Conservation (phyloP, 2,329 filamentous ascomycete species). For the Penicillium sp. region DNA sequence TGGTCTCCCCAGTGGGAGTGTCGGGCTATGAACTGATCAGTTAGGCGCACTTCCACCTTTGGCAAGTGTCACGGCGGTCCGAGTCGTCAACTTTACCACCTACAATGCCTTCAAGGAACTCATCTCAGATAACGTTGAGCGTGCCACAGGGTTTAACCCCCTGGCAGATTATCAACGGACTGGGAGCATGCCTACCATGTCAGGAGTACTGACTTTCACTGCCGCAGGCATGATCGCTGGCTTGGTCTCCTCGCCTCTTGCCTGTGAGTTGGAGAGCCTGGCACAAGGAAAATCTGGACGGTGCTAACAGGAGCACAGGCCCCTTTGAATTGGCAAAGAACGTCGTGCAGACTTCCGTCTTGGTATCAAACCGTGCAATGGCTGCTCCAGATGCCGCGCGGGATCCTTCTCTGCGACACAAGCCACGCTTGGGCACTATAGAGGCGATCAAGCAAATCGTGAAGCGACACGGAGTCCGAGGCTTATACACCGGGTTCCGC, state of each 20-base stretch:
- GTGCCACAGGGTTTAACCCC: conserved; percentile 44
- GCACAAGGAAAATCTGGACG: too few species aligned
- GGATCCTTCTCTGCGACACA: conserved; percentile 37
- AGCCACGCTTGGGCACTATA: conserved; percentile 44
- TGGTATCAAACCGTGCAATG: conserved; percentile 45
- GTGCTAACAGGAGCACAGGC: conserved; percentile 29
- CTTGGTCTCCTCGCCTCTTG: conserved; percentile 43
- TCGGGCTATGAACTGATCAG: neutral
- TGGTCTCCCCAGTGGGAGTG: neutral
- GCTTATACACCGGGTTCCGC: conserved; percentile 49
- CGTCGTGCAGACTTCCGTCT: conserved; percentile 50
- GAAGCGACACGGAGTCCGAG: conserved; percentile 43
- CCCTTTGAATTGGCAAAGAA: conserved; percentile 53
- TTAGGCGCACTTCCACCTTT: conserved; percentile 48
- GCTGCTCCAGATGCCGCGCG: conserved; percentile 37
- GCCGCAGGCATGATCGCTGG: conserved; percentile 46
- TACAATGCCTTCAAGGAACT: conserved; percentile 46
- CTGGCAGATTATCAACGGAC: conserved; percentile 43
- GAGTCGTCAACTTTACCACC: conserved; percentile 49
- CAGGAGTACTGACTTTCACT: conserved; percentile 46
- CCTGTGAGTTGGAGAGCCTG: conserved; percentile 37
- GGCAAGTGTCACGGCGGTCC: conserved; percentile 47
- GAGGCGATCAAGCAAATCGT: conserved; percentile 47
- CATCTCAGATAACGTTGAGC: conserved; percentile 42
- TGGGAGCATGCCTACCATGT: conserved; percentile 44